phyloP scores from a whole-genome alignment of 2,329 filamentous ascomycete genomes.

The Phaeosphaeriaceae sp. region DNA sequence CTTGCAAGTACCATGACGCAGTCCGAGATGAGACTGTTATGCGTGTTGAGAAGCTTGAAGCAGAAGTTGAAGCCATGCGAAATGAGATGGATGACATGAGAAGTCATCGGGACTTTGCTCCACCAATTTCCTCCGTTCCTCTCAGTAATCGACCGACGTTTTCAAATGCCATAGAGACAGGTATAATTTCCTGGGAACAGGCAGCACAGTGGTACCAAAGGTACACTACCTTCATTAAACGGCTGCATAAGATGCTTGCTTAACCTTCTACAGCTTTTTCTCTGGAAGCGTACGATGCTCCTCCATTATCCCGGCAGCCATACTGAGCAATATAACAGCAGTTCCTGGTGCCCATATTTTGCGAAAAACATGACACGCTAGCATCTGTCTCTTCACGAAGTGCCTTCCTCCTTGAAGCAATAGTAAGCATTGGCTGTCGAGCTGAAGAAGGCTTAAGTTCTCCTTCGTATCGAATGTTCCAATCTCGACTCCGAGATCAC shows the following conservation, averaged over 20 bases:
- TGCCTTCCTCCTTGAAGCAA: conserved; percentile 59
- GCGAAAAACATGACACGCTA: conserved; percentile 54
- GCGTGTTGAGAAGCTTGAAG: conserved; percentile 37
- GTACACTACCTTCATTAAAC: neutral
- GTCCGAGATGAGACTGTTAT: conserved; percentile 31
- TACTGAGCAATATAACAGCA: conserved; percentile 41
- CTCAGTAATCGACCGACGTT: conserved; percentile 6
- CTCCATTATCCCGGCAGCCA: neutral
- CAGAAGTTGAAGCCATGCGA: conserved; percentile 24
- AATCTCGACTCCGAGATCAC: conserved; percentile 45
- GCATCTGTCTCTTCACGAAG: conserved; percentile 56
- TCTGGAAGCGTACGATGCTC: conserved; percentile 31
- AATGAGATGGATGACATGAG: conserved; percentile 16
- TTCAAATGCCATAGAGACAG: conserved; percentile 31
- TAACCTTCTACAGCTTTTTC: conserved; percentile 33
- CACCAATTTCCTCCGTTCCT: neutral
- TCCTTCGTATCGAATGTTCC: conserved; percentile 42
- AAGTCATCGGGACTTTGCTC: conserved; percentile 3
- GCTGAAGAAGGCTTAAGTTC: conserved; percentile 54
- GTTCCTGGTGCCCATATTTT: conserved; percentile 59
- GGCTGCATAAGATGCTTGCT: neutral
- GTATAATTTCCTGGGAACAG: conserved; percentile 34
- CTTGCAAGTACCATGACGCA: conserved; percentile 35
- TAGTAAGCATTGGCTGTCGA: conserved; percentile 61
- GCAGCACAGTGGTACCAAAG: conserved; percentile 35